Conservation (phyloP, 495 filamentous ascomycete species). For the Penicillium parvum region DNA sequence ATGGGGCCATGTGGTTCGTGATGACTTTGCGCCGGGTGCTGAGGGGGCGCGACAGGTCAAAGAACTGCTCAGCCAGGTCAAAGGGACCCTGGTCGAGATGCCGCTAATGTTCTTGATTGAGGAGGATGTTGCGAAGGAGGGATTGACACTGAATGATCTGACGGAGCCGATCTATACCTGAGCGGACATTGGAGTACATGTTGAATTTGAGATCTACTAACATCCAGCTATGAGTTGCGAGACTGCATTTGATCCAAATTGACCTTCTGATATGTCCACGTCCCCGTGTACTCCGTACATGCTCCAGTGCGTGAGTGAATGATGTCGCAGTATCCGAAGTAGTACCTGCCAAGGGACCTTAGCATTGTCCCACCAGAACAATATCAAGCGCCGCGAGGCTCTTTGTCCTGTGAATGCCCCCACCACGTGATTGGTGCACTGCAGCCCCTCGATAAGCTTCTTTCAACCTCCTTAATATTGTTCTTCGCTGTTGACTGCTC, state of each 20-base stretch:
- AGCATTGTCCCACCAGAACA: no score
- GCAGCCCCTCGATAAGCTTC: no score
- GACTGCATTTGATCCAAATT: not conserved
- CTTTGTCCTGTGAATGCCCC: no score
- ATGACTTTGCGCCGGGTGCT: constrained; percentile 64
- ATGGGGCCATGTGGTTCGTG: constrained; percentile 83
- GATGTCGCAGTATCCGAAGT: no score
- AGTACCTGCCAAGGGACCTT: no score
- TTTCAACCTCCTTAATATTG: no score
- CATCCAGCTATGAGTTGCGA: not conserved
- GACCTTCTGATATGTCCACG: no score
- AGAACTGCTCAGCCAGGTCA: constrained; percentile 67
- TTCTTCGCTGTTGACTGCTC: no score
- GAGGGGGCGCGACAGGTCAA: constrained; percentile 71
- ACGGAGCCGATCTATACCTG: constrained; percentile 84
- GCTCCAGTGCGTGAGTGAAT: no score
- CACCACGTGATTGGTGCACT: no score
- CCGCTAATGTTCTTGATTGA: constrained; percentile 83
- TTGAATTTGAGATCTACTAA: constrained; percentile 4
- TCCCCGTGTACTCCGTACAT: no score
- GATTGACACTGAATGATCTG: constrained; percentile 70
- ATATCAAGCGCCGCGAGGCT: no score
- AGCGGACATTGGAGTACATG: constrained; percentile 7
- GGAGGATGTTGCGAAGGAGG: constrained; percentile 83
- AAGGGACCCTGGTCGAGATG: constrained; percentile 88